Percentiles rank a stretch among this genome's conserved stretches.
These are phyloP conservation scores for Penicilliopsis zonata DNA, from an alignment of 495 filamentous ascomycete genomes.

Conservation along the genomic window DNA sequence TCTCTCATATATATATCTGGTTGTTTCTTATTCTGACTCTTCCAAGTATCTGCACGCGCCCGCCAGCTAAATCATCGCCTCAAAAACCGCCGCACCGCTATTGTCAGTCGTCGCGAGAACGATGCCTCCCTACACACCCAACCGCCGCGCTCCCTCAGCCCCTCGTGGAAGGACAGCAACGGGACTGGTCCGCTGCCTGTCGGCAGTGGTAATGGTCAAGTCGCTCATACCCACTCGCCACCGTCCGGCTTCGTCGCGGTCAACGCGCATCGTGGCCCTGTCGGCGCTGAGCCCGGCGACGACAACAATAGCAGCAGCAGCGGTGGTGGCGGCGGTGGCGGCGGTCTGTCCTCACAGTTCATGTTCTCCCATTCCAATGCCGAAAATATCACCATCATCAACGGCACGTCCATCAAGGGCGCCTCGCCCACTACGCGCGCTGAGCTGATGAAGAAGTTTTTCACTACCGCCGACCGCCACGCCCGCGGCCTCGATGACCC, in stretches of 20 bases:
- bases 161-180: conserved; percentile 26
- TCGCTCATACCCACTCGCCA: conserved; percentile 26
- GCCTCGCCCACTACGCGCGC: conserved; percentile 40
- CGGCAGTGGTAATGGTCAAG: conserved; percentile 19
- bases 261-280: conserved; percentile 32
- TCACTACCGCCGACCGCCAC: conserved; percentile 40
- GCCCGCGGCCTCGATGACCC: conserved; percentile 25
- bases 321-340: conserved; percentile 20
- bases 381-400: conserved; percentile 37
- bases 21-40: neutral
- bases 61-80: conserved; percentile 74
- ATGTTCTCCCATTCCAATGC: conserved; percentile 32
- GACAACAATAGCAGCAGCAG: too few species aligned
- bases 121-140: conserved; percentile 27
- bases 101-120: conserved; percentile 46
- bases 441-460: conserved; percentile 45
- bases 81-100: conserved; percentile 60
- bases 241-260: conserved; percentile 47
- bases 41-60: conserved; percentile 58
- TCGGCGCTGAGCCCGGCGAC: conserved; percentile 17
- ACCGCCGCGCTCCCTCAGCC: conserved; percentile 17
- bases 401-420: conserved; percentile 37
- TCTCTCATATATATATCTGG: neutral
- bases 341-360: conserved; percentile 23
- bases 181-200: conserved; percentile 8